Conservation (phyloP, 2,329 filamentous ascomycete species). For the Phialocephala sp. region DNA sequence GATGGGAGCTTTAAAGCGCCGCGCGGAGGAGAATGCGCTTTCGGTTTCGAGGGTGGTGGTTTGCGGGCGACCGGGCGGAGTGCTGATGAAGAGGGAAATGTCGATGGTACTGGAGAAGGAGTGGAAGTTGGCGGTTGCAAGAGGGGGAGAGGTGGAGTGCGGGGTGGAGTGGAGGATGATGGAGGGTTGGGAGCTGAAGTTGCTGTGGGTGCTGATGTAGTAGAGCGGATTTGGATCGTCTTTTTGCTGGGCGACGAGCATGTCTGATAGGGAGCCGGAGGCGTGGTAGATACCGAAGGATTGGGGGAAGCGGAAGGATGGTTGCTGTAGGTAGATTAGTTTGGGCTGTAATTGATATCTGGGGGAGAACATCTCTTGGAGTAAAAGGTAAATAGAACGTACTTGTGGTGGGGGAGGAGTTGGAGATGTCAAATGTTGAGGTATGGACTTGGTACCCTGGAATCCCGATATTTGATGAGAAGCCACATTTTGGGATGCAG, state of each 20-base stretch:
- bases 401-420: background rate
- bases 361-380: background rate
- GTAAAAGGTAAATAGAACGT: slow-evolving; percentile 3
- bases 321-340: background rate
- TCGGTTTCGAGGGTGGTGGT: slow-evolving; percentile 16
- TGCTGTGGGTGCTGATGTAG: slow-evolving; percentile 29
- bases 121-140: slow-evolving; percentile 33
- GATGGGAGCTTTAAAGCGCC: slow-evolving; percentile 9
- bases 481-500: background rate
- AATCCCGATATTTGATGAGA: too few species aligned
- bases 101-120: slow-evolving; percentile 27
- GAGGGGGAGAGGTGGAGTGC: slow-evolving; percentile 15
- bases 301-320: slow-evolving; percentile 24
- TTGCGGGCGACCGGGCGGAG: slow-evolving; percentile 9
- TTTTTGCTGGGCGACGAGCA: slow-evolving; percentile 24
- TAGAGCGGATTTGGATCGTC: slow-evolving; percentile 26
- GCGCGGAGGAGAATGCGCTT: slow-evolving; percentile 9
- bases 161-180: slow-evolving; percentile 26
- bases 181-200: slow-evolving; percentile 22
- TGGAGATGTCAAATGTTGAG: too few species aligned
- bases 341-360: background rate
- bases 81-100: slow-evolving; percentile 23
- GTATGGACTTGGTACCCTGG: background rate
- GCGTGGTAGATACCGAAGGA: slow-evolving; percentile 32
- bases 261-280: slow-evolving; percentile 15